Evolutionary conservation across 495 filamentous ascomycete genomes (phyloP), one percentile per base, ranked within the genome.

Genomic region (Chaetomium tenue): DNA sequence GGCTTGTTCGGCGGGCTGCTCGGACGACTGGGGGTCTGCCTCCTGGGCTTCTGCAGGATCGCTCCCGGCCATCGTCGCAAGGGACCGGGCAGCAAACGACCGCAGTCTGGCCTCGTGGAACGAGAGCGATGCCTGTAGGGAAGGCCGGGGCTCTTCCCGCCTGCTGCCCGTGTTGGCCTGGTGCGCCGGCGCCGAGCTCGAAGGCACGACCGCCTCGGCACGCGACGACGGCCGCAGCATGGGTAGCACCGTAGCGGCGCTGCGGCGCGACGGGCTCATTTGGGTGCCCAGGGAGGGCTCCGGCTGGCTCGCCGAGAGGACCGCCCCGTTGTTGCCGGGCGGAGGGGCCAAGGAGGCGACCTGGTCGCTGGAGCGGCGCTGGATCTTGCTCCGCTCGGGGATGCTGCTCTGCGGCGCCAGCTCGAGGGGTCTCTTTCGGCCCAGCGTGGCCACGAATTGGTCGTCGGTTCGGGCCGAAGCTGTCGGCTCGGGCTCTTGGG

Each of bases 71-170:
- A 2, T 26, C 7, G 15, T 15, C 39, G 18, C 7, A 13, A 44
- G 13, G 25, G 20, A n/a, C 3, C 20, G n/a, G 2, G 40, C 40
- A 26, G 54, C 16, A 18, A 52, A 42, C 40, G 28, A 28, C 16
- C 9, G 25, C 13, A 58, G 37, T 3, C n/a, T 39, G 1, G 5
- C 42, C 28, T 53, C 63, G 22, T 70, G 65, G n/a, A 72, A 68
- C 16, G 70, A 73, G 9, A 62, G n/a, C 5, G 68, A 72, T 7
- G 47, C 15, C 7, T 56, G 58, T 1, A 64, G 28, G n/a, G 68
- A 54, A 2, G 40, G 40, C 8, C 42, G 60, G 22, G 22, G n/a
- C 3, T 8, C 15, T 23, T 22, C 13, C 25, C 26, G 6, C 25
- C 37, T 53, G 13, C 28, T 46, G 12, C 28, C 16, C 3, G 33